Base-by-base conservation (phyloP, 495 filamentous ascomycete species). In the Penicillium salamii region DNA sequence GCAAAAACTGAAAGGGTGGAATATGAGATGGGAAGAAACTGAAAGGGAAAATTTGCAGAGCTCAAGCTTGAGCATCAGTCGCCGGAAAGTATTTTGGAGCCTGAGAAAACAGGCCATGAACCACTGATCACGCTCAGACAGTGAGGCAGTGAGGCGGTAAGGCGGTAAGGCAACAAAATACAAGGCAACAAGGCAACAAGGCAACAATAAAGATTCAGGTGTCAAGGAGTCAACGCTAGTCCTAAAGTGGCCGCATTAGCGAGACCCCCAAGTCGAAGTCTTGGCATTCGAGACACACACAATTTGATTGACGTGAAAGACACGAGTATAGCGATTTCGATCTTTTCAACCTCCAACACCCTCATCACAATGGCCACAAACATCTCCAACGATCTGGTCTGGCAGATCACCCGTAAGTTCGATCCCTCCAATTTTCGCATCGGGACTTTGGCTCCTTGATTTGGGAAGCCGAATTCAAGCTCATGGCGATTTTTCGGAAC, bases 381-480 rank as follows among this genome's bases (percentile, higher is more conserved):
- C 77, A 78, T 95, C 65, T 93, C 89, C 65, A 74, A 84, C 60
- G 91, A 97, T 68, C 81, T 96, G 55, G 76, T 96, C 78, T 97
- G 90, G 90, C 85, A 90, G 78, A 72, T 91, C 70, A 80, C 82
- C 77, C 88, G 91, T 96, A 79, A 64, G 88, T 86, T n/a, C 37
- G 24, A 41, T 18, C 36, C 18, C 32, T n/a, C 24, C 33, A 38
- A 20, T 31, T 49, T 46, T 35, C 6, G 19, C 19, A 28, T 19
- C 20, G 21, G 33, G 15, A 36, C 26, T 42, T 40, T 32, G 39
- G 23, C 23, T 26, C 8, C 23, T n/a, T n/a, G n/a, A 26, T 26
- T 26, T 26, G 23, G 37, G 28, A 23, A 32, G 26, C 13, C 31
- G 31, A 39, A 50, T 21, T 20, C 8, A 15, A 46, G 40, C 44